Evolutionary conservation across 257 asterid species (phyloP).

Genomic region (Lycium barbarum): DNA sequence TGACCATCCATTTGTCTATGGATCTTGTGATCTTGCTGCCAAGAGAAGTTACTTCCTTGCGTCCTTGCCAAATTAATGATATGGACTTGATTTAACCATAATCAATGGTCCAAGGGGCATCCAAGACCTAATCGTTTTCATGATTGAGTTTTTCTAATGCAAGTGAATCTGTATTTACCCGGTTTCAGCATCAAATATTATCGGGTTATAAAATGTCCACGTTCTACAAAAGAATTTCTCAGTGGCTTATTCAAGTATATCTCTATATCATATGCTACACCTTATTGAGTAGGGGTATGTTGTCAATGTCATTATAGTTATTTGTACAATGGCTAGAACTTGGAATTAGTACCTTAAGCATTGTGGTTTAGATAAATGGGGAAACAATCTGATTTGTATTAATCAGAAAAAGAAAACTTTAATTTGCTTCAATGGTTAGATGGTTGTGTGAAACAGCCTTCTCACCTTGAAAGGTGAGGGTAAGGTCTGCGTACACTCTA

Average conservation of each 20-base stretch:
- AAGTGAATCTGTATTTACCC: conserved; percentile 11
- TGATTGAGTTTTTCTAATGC: neutral
- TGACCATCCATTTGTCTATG: neutral
- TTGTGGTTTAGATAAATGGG: neutral
- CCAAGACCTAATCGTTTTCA: neutral
- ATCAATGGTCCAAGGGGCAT: neutral
- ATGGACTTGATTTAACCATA: conserved; percentile 10
- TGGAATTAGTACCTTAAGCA: conserved; percentile 2
- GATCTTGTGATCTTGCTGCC: conserved; percentile 5
- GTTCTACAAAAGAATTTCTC: no score
- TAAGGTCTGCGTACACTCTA: no score
- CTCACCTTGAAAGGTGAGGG: no score
- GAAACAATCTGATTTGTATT: neutral
- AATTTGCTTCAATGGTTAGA: no score
- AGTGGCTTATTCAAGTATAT: no score
- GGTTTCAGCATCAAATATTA: neutral
- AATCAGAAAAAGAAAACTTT: neutral
- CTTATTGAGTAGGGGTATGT: neutral
- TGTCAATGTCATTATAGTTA: neutral
- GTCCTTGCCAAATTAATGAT: neutral
- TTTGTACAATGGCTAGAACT: neutral
- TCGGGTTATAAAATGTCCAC: no score
- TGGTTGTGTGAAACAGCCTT: neutral
- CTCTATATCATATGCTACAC: no score
- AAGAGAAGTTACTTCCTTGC: neutral